phyloP scores from a whole-genome alignment of 768 basidiomycete genomes.

The Russula sp. region DNA sequence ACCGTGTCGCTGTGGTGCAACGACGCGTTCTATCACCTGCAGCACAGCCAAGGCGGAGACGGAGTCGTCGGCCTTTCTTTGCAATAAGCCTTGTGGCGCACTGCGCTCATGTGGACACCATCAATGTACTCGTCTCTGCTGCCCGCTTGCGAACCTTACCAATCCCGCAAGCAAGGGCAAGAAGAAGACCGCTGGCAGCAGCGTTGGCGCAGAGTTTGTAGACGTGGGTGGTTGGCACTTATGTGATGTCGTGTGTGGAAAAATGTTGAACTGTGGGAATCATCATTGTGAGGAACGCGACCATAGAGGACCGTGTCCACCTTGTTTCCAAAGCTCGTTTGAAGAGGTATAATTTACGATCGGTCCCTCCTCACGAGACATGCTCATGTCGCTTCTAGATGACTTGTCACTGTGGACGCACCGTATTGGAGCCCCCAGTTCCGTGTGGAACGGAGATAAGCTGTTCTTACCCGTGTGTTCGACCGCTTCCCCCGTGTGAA shows the following conservation, averaged over 20 bases:
- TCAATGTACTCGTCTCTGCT: conserved; percentile 78
- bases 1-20: conserved; percentile 83
- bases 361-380: neutral
- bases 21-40: conserved; percentile 51
- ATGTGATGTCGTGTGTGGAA: conserved; percentile 77
- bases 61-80: conserved; percentile 51
- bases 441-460: conserved; percentile 75
- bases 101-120: conserved; percentile 82
- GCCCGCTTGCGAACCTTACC: conserved; percentile 71
- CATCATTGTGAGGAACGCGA: conserved; percentile 76
- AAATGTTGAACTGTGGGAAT: conserved; percentile 63
- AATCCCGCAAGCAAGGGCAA: conserved; percentile 46
- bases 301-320: conserved; percentile 74
- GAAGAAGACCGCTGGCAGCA: conserved; percentile 38
- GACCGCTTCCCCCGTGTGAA: conserved; percentile 67
- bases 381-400: conserved; percentile 36
- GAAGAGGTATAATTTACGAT: conserved; percentile 59
- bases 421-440: conserved; percentile 81
- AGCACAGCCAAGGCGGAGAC: conserved; percentile 33
- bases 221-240: conserved; percentile 68
- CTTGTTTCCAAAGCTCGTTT: conserved; percentile 83
- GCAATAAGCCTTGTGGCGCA: conserved; percentile 72
- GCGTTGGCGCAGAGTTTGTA: conserved; percentile 36
- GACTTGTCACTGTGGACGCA: conserved; percentile 79
- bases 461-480: conserved; percentile 76